phyloP scores from a whole-genome alignment of 208 protist species.

The Leishmania guyanensis region DNA sequence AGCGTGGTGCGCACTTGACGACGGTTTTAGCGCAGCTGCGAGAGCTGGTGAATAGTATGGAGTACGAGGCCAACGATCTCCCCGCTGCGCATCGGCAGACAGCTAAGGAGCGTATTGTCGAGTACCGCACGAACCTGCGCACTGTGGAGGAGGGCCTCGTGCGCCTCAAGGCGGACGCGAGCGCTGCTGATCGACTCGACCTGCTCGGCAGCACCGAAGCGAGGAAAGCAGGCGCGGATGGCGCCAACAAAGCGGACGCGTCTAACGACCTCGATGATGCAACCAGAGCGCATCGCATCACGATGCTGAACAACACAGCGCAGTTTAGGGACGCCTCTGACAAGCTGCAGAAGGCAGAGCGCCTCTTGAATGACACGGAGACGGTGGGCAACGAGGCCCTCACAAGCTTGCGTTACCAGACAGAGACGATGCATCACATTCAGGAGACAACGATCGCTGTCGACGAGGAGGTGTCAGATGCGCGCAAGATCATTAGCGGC shows the following conservation, averaged over 20 bases:
- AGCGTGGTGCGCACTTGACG: conserved; percentile 39
- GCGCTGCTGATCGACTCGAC: conserved; percentile 59
- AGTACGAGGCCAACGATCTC: conserved; percentile 73
- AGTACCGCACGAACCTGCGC: conserved; percentile 38
- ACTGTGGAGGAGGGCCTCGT: conserved; percentile 47
- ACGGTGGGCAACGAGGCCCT: conserved; percentile 59
- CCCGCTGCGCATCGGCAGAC: conserved; percentile 43
- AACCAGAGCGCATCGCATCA: conserved; percentile 48
- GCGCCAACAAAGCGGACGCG: background rate
- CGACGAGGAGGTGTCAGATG: conserved; percentile 75
- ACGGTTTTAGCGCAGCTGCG: conserved; percentile 42
- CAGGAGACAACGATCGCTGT: conserved; percentile 65
- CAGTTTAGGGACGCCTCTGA: conserved; percentile 62
- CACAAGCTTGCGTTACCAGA: conserved; percentile 61
- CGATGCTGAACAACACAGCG: conserved; percentile 81
- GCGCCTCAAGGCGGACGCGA: conserved; percentile 43
- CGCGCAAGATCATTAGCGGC: conserved; percentile 58
- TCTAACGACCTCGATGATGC: conserved; percentile 47
- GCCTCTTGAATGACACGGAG: conserved; percentile 71
- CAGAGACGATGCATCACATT: conserved; percentile 70
- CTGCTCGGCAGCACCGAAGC: conserved; percentile 36
- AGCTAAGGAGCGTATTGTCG: conserved; percentile 46
- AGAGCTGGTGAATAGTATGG: conserved; percentile 74
- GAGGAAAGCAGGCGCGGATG: background rate
- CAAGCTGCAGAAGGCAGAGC: conserved; percentile 59